A percentile compares a stretch with the other conserved stretches of the same genome.
Evolutionary conservation across 257 asterid genomes (phyloP).

Genomic region (Ajuga chamaepitys): DNA sequence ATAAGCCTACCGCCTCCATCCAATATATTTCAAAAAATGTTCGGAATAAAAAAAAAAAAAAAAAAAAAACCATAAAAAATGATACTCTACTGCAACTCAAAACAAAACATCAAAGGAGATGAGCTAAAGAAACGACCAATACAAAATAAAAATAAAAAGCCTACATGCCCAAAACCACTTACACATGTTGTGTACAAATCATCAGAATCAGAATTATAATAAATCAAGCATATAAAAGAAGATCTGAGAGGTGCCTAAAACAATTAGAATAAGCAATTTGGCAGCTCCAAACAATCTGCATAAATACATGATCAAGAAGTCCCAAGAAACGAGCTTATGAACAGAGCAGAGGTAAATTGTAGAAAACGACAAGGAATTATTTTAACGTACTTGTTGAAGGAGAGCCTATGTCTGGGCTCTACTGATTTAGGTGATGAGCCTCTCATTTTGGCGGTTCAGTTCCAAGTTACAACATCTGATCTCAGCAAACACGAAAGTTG

Average conservation of each 20-base stretch:
- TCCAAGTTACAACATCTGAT: slow-evolving; percentile 25
- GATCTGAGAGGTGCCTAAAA: background rate
- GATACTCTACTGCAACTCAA: background rate
- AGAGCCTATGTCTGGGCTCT: slow-evolving; percentile 58
- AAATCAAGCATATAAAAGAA: background rate
- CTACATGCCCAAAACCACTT: background rate
- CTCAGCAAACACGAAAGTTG: background rate
- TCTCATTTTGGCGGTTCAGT: slow-evolving; percentile 36
- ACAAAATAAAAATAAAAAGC: background rate
- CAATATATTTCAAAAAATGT: background rate
- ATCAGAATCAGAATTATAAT: background rate
- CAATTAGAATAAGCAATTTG: background rate
- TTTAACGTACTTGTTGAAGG: slow-evolving; percentile 33
- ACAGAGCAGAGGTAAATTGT: background rate
- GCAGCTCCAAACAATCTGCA: slow-evolving; percentile 5
- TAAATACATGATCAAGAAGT: background rate
- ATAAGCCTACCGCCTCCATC: background rate
- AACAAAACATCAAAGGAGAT: background rate
- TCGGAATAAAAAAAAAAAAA: background rate
- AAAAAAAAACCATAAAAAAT: background rate
- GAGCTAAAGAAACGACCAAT: background rate
- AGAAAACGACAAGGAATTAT: background rate
- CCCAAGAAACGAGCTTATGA: background rate
- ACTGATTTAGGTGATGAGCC: slow-evolving; percentile 45
- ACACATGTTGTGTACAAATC: background rate